These are phyloP conservation scores for Typha latifolia DNA, from an alignment of 176 grass and related monocot genomes.

Conservation along the genomic window DNA sequence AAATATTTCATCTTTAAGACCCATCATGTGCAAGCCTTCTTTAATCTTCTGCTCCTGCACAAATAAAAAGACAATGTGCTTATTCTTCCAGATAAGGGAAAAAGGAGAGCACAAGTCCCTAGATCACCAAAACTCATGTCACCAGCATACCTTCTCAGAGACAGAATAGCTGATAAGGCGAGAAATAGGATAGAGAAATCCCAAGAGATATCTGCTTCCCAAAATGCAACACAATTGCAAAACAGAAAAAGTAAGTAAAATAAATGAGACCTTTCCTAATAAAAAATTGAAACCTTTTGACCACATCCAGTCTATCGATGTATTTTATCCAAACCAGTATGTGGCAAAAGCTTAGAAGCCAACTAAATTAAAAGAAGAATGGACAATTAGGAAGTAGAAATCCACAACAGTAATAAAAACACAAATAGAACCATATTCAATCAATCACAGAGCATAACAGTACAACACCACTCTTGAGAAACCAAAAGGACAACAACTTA, in stretches of 20 bases:
- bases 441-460: no score
- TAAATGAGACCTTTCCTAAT: not conserved
- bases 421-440: no score
- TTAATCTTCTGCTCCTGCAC: slow-evolving; percentile 48
- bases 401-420: no score
- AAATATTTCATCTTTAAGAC: slow-evolving; percentile 41
- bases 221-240: not conserved
- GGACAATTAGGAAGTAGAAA: no score
- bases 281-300: no score
- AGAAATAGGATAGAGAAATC: slow-evolving; percentile 49
- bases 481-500: no score
- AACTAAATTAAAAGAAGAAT: no score
- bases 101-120: not conserved
- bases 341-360: no score
- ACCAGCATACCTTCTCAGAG: slow-evolving; percentile 25
- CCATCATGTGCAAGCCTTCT: slow-evolving; percentile 50
- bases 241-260: not conserved
- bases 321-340: no score
- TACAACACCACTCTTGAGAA: no score
- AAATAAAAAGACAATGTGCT: slow-evolving; percentile 8
- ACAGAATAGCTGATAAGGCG: slow-evolving; percentile 40
- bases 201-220: slow-evolving; percentile 35
- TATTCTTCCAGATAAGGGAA: not conserved
- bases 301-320: no score
- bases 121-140: not conserved